Conservation (phyloP, 2,329 filamentous ascomycete species). For the Chaetomium sp. region DNA sequence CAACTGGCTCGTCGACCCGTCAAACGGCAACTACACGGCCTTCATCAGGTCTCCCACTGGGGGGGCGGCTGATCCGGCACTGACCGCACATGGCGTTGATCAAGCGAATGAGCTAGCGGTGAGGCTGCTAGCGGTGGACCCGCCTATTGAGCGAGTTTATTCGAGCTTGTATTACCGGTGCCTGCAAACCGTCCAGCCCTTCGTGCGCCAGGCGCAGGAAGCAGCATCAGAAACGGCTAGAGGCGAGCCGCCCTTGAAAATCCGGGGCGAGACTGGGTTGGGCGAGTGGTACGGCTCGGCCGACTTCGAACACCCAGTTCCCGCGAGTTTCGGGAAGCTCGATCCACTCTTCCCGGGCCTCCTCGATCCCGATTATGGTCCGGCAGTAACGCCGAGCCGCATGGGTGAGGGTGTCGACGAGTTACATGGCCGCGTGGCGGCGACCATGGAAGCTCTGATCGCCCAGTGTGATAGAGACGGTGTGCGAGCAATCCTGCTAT, state of each 20-base stretch:
- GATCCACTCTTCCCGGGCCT: constrained; percentile 66
- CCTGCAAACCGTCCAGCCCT: constrained; percentile 78
- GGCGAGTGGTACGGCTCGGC: constrained; percentile 93
- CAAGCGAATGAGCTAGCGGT: constrained; percentile 78
- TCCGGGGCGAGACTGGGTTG: constrained; percentile 60
- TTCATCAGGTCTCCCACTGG: constrained; percentile 79
- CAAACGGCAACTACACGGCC: constrained; percentile 76
- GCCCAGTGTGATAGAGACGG: constrained; percentile 70
- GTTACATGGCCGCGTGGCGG: constrained; percentile 78
- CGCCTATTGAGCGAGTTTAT: constrained; percentile 76
- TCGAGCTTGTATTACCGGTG: constrained; percentile 86
- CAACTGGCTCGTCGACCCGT: constrained; percentile 82
- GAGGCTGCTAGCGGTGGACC: constrained; percentile 63
- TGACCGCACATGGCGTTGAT: constrained; percentile 82
- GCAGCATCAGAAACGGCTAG: background rate
- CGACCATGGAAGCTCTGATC: constrained; percentile 70
- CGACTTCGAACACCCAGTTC: constrained; percentile 80
- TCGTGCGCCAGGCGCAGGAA: constrained; percentile 45
- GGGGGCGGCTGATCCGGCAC: constrained; percentile 81
- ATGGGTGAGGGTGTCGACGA: constrained; percentile 79
- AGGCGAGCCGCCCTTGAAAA: constrained; percentile 37
- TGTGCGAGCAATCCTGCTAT: constrained; percentile 73
- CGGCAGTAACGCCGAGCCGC: constrained; percentile 67
- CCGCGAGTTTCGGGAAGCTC: constrained; percentile 66
- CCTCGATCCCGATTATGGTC: constrained; percentile 58